Conservation (phyloP, 352 stramenopile genomes). For the Globisporangium perplexum region DNA sequence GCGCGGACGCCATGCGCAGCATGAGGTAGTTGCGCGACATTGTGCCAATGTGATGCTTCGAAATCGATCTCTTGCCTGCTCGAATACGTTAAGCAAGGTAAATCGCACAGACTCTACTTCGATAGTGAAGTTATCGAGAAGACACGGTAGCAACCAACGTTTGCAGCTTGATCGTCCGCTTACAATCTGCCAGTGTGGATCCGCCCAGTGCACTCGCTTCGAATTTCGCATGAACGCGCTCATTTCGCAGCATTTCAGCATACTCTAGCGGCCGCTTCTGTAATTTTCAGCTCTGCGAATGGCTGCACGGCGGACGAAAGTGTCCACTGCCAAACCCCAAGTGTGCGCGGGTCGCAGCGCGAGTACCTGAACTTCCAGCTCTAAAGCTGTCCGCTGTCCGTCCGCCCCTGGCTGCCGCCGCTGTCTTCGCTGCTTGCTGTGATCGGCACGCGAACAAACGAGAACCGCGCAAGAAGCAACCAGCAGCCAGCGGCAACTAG, state of each 20-base stretch:
- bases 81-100: too few species aligned
- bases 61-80: too few species aligned
- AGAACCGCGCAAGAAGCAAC: background rate
- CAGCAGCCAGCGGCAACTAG: background rate
- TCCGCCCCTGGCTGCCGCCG: too few species aligned
- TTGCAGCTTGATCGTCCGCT: background rate
- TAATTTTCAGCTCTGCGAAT: background rate
- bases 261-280: background rate
- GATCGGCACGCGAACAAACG: background rate
- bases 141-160: too few species aligned
- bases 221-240: too few species aligned
- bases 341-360: background rate
- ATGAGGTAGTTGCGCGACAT: conserved; percentile 48
- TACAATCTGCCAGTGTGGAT: background rate
- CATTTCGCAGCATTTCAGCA: too few species aligned
- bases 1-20: conserved; percentile 34
- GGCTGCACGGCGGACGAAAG: background rate
- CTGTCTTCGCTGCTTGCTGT: too few species aligned
- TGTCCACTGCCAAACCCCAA: background rate
- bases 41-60: background rate
- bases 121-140: too few species aligned
- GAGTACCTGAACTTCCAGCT: too few species aligned
- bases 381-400: too few species aligned
- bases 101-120: too few species aligned
- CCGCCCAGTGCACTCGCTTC: too few species aligned